phyloP scores from a whole-genome alignment of 768 basidiomycete genomes.

The Pleurotus salmoneostramineus region DNA sequence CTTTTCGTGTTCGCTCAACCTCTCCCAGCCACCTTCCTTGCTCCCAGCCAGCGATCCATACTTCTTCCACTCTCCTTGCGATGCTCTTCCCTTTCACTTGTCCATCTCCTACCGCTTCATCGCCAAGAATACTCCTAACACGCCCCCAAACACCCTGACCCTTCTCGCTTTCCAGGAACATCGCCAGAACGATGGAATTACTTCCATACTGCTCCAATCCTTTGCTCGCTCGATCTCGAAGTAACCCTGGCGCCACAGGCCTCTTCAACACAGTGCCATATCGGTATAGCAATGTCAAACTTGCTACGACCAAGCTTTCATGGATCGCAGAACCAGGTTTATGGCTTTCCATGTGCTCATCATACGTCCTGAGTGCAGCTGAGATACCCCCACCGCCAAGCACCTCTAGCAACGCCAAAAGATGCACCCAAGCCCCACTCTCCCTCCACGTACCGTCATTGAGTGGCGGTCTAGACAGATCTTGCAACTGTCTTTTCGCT shows the following conservation, averaged over 20 bases:
- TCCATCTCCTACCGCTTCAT: constrained; percentile 42
- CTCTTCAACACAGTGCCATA: constrained; percentile 51
- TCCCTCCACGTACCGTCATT: constrained; percentile 44
- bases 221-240: constrained; percentile 53
- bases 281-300: constrained; percentile 58
- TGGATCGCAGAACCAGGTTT: constrained; percentile 24
- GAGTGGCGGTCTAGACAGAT: constrained; percentile 36
- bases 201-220: constrained; percentile 57
- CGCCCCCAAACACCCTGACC: constrained; percentile 79
- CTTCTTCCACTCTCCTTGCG: constrained; percentile 56
- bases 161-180: constrained; percentile 75
- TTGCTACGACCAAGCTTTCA: constrained; percentile 57
- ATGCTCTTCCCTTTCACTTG: constrained; percentile 49
- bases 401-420: constrained; percentile 63
- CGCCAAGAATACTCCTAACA: constrained; percentile 54
- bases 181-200: constrained; percentile 68
- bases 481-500: constrained; percentile 53
- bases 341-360: constrained; percentile 27
- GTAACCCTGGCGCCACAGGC: constrained; percentile 50
- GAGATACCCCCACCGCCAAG: constrained; percentile 39
- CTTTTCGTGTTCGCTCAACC: constrained; percentile 64
- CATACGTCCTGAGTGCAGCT: constrained; percentile 38
- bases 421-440: constrained; percentile 60
- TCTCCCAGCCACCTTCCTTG: constrained; percentile 67
- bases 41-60: constrained; percentile 83